Evolutionary conservation across 2,329 filamentous ascomycete species (phyloP), one percentile per base, ranked within the genome.

Genomic region (Tothia fuscella): DNA sequence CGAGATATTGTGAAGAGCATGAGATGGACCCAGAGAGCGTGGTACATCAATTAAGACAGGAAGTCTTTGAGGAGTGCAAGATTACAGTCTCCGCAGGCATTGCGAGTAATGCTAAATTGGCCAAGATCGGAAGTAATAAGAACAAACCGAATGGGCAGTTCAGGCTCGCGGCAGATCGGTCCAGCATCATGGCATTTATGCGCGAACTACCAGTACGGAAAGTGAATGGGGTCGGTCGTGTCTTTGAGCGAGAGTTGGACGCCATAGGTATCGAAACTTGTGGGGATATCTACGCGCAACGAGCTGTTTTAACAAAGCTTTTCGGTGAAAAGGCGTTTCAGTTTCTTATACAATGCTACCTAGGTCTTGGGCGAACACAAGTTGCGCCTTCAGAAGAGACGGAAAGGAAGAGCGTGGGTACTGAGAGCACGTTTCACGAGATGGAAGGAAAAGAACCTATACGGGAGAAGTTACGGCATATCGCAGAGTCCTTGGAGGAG

Each of bases 111-210:
- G 80, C 88, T 0, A 89, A 87, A 55, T 69, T 98, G 12, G 89
- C 91, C 22, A 98, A 98, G 61, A 94, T 98, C 24, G 86, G 82
- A 52, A 93, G 86, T 14, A 95, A 98, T 56, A 76, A 82, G 58
- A 95, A 96, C 61, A 98, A 98, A 56, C 91, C 91, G 0, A 93
- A 98, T 51, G 91, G 91, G 0, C 91, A 96, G 55, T 96, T 82
- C 51, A 63, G 74, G 7, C 66, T 96, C 2, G 71, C 80, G 0
- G 82, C 72, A 40, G 80, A 93, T 30, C 72, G 88, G 7, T 63
- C 66, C 20, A 71, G 76, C 1, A 86, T 98, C 46, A 78, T 96
- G 73, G 64, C 71, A 0, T 96, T 95, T 55, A 94, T 96, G 82
- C 71, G 72, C 9, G 72, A 80, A 22, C 66, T 98, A 19, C 80